These are phyloP conservation scores for Hypoxylon rubiginosum DNA, from an alignment of 2,329 filamentous ascomycete species.

Conservation along the genomic window DNA sequence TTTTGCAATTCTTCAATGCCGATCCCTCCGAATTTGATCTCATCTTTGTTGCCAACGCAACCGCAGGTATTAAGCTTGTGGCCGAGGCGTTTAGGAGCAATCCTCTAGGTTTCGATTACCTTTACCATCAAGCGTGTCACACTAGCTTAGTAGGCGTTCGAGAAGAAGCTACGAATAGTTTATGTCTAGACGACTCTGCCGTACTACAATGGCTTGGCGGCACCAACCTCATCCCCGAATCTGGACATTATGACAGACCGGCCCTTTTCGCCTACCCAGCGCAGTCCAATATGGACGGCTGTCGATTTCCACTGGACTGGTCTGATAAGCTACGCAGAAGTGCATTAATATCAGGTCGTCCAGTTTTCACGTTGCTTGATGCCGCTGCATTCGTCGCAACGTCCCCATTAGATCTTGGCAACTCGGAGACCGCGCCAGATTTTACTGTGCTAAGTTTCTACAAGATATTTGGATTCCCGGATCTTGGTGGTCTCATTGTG, in stretches of 20 bases:
- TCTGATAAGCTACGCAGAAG: slow-evolving; percentile 60
- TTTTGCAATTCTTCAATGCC: slow-evolving; percentile 83
- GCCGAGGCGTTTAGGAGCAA: slow-evolving; percentile 79
- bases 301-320: slow-evolving; percentile 80
- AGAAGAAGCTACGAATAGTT: slow-evolving; percentile 74
- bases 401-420: slow-evolving; percentile 77
- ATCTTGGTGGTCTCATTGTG: slow-evolving; percentile 87
- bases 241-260: slow-evolving; percentile 45
- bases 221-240: slow-evolving; percentile 48
- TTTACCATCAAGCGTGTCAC: slow-evolving; percentile 86
- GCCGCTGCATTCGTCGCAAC: slow-evolving; percentile 86
- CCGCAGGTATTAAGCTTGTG: slow-evolving; percentile 73
- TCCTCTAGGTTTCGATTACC: slow-evolving; percentile 81
- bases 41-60: slow-evolving; percentile 74
- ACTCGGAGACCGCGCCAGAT: slow-evolving; percentile 76
- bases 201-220: slow-evolving; percentile 75
- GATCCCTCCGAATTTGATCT: slow-evolving; percentile 86
- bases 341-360: slow-evolving; percentile 44
- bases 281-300: slow-evolving; percentile 94
- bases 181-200: slow-evolving; percentile 75
- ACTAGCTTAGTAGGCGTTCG: slow-evolving; percentile 88
- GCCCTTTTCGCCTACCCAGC: slow-evolving; percentile 83
- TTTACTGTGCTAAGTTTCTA: slow-evolving; percentile 92
- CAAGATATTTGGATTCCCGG: slow-evolving; percentile 98
- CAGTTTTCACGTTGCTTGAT: slow-evolving; percentile 80